phyloP scores from a whole-genome alignment of 495 filamentous ascomycete species.

The Penicillium fimorum region DNA sequence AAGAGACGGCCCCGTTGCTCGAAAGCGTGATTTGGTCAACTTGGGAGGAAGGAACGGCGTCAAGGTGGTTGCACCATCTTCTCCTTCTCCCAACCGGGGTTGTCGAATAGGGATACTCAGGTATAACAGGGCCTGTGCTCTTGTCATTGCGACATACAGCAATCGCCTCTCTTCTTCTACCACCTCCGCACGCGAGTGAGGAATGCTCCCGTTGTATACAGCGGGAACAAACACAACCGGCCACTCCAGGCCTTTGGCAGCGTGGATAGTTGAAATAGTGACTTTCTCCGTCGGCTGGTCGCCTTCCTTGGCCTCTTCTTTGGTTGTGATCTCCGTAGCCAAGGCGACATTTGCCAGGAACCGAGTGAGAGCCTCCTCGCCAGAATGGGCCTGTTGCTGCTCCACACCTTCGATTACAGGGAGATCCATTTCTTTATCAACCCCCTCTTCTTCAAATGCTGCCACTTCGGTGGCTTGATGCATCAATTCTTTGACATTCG shows the following conservation, averaged over 20 bases:
- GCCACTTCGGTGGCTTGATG: constrained; percentile 67
- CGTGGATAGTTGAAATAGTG: constrained; percentile 95
- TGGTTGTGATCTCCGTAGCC: constrained; percentile 67
- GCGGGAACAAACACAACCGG: constrained; percentile 94
- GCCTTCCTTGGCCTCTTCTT: constrained; percentile 54
- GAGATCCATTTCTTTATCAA: constrained; percentile 62
- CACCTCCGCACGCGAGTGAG: constrained; percentile 90
- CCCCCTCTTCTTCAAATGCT: constrained; percentile 26
- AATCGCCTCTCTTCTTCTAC: constrained; percentile 84
- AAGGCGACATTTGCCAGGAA: constrained; percentile 91
- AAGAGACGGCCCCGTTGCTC: constrained; percentile 57
- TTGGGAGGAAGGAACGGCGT: constrained; percentile 61
- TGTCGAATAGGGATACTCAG: constrained; percentile 74
- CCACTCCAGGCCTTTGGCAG: constrained; percentile 97
- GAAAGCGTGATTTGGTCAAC: constrained; percentile 49
- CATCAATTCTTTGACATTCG: constrained; percentile 87
- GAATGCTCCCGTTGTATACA: constrained; percentile 88
- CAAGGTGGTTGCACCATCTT: constrained; percentile 45
- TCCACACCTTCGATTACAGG: constrained; percentile 74
- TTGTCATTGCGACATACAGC: constrained; percentile 97
- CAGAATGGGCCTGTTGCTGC: constrained; percentile 56
- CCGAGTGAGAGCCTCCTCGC: constrained; percentile 67
- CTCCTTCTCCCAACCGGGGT: constrained; percentile 56
- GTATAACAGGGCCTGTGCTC: constrained; percentile 89
- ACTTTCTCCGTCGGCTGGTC: constrained; percentile 57